Base-by-base conservation (phyloP, 1,284 basidiomycete species). In the Porodaedalea pini region DNA sequence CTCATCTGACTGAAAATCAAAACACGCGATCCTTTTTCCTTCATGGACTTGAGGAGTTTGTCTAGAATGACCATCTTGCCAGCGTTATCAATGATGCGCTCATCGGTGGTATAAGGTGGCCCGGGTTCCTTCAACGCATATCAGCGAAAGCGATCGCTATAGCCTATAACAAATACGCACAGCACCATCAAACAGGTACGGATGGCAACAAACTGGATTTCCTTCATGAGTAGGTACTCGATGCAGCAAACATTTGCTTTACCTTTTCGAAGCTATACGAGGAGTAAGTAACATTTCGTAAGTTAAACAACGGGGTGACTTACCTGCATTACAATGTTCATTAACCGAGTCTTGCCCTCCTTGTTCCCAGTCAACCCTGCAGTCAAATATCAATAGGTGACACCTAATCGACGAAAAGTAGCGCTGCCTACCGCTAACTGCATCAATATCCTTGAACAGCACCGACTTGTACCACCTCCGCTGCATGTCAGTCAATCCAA, bases 251-350 rank as follows among this genome's bases (percentile, higher is more conserved):
- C 21, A 40, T 23, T 13, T 5, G 4, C 6, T 45, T 44, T 52
- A 66, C 66, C 66, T 77, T 91, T 91, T 41, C 88, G 84, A 39
- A 91, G 80, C 81, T 82, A 64, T 4, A 57, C 8, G 40, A 57
- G 55, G 44, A 51, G n/a, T 27, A 15, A 37, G 17, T 29, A 50
- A 45, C 48, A n/a, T n/a, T n/a, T n/a, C n/a, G n/a, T n/a, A n/a
- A n/a, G n/a, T 19, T 23, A 15, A 3, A 21, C 21, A 15, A 21
- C 15, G 10, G 5, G 27, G 17, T 10, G n/a, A 31, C 83, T 61
- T 56, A 93, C 81, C 80, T 99, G 97, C 97, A 99, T 99, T 62
- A 99, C 97, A 77, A 99, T 96, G 73, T 99, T 99, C 83, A 98
- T 92, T 53, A 98, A 73, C 31, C 95, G 79, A 2, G 95, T 98